Evolutionary conservation across 805 yeast species (phyloP).

Genomic region (Wickerhamia fluorescens): DNA sequence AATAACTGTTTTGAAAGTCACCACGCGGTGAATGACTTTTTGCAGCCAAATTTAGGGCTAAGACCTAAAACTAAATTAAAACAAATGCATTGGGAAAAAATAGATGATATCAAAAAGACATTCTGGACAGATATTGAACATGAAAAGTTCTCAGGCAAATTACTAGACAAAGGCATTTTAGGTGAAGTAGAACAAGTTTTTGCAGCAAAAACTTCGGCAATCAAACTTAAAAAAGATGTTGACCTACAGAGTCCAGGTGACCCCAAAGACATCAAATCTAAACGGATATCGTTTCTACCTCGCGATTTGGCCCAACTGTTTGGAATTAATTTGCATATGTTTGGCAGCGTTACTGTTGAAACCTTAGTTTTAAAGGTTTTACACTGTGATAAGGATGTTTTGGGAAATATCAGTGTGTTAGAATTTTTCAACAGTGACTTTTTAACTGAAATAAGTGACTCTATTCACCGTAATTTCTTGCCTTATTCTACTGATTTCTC

Average conservation of each 20-base stretch:
- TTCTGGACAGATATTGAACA: conserved; percentile 75
- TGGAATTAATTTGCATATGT: conserved; percentile 86
- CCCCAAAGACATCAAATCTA: no score
- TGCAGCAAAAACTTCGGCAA: conserved; percentile 63
- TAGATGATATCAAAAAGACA: conserved; percentile 77
- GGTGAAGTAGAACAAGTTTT: conserved; percentile 80
- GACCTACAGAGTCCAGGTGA: conserved; percentile 1
- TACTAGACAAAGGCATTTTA: conserved; percentile 71
- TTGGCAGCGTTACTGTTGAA: conserved; percentile 52
- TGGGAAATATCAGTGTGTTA: conserved; percentile 64
- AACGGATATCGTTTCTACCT: conserved; percentile 62
- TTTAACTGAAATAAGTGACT: conserved; percentile 66
- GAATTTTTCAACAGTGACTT: conserved; percentile 79
- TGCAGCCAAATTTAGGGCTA: no score
- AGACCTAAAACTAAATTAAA: conserved; percentile 74
- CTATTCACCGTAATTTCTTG: conserved; percentile 60
- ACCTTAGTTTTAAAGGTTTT: conserved; percentile 66
- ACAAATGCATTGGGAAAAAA: conserved; percentile 95
- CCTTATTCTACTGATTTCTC: conserved; percentile 76
- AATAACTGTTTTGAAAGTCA: no score
- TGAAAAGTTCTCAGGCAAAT: conserved; percentile 50
- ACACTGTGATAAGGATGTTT: conserved; percentile 65
- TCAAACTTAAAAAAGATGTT: conserved; percentile 28
- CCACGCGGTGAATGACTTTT: no score
- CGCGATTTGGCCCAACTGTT: conserved; percentile 90